Conservation (phyloP, 768 basidiomycete genomes). For the Mycena haematopus region DNA sequence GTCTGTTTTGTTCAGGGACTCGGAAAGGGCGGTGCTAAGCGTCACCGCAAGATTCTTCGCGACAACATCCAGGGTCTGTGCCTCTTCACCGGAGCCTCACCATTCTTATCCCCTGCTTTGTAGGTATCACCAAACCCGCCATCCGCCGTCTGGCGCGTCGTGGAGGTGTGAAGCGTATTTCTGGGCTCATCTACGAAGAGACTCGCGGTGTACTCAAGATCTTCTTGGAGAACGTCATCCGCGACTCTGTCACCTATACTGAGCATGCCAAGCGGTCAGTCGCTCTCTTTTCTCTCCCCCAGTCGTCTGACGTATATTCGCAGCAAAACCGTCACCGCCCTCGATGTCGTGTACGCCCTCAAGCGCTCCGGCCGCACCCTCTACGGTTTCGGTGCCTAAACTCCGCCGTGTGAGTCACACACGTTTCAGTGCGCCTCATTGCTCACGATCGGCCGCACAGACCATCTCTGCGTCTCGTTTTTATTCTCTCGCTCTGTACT, state of each 20-base stretch:
- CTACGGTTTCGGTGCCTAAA: constrained; percentile 81
- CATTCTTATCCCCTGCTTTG: background rate
- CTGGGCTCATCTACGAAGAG: constrained; percentile 80
- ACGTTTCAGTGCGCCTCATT: background rate
- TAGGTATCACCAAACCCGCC: constrained; percentile 63
- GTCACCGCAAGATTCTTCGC: constrained; percentile 81
- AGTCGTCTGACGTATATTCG: constrained; percentile 1
- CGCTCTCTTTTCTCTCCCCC: background rate
- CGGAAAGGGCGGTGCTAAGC: constrained; percentile 82
- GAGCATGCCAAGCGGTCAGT: constrained; percentile 86
- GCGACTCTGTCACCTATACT: constrained; percentile 92
- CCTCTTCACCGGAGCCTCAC: background rate
- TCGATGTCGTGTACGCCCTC: constrained; percentile 81
- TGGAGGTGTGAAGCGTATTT: constrained; percentile 85
- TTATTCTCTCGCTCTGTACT: background rate
- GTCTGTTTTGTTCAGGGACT: constrained; percentile 58
- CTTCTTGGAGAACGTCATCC: constrained; percentile 76
- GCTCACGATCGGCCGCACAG: constrained; percentile 1
- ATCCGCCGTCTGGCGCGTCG: constrained; percentile 84
- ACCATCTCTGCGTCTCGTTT: background rate
- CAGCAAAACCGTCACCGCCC: constrained; percentile 85
- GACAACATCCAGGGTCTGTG: constrained; percentile 79
- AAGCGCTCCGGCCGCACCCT: constrained; percentile 80
- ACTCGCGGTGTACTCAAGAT: constrained; percentile 83
- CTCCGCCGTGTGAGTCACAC: constrained; percentile 11